phyloP scores from a whole-genome alignment of 2,329 filamentous ascomycete species.

The Colletotrichum tofieldiae region DNA sequence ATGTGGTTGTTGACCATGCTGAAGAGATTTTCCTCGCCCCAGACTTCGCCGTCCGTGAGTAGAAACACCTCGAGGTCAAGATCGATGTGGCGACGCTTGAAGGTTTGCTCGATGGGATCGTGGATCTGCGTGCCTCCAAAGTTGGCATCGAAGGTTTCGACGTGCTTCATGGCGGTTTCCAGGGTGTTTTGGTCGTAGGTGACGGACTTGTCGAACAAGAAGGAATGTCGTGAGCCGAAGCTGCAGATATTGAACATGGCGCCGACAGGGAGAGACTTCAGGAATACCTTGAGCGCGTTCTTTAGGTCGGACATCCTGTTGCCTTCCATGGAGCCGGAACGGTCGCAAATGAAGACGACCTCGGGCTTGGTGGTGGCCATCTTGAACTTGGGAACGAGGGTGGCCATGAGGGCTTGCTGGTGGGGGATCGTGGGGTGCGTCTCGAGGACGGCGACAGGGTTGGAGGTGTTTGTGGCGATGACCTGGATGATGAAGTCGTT shows the following conservation, averaged over 20 bases:
- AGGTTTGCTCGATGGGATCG: conserved; percentile 59
- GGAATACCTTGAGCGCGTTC: conserved; percentile 72
- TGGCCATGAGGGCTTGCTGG: conserved; percentile 79
- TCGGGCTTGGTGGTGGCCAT: conserved; percentile 70
- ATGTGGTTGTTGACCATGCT: conserved; percentile 61
- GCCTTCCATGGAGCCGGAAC: conserved; percentile 75
- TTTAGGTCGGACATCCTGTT: conserved; percentile 68
- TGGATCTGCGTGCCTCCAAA: conserved; percentile 71
- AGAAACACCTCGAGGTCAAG: conserved; percentile 69
- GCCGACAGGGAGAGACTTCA: conserved; percentile 76
- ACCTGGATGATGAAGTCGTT: conserved; percentile 79
- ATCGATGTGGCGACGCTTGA: conserved; percentile 60
- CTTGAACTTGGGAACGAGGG: conserved; percentile 79
- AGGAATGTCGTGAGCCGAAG: conserved; percentile 67
- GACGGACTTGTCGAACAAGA: conserved; percentile 65
- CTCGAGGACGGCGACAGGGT: conserved; percentile 78
- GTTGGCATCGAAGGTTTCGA: conserved; percentile 60
- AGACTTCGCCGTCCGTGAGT: conserved; percentile 71
- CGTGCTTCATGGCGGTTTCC: conserved; percentile 59
- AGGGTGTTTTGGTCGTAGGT: conserved; percentile 63
- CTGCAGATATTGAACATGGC: conserved; percentile 80
- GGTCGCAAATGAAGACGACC: conserved; percentile 81
- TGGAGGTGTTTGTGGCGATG: conserved; percentile 70
- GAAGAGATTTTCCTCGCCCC: conserved; percentile 62
- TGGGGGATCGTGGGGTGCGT: conserved; percentile 73